Base-by-base conservation (phyloP, 306 rosid genomes). In the Vigna trinervia region DNA sequence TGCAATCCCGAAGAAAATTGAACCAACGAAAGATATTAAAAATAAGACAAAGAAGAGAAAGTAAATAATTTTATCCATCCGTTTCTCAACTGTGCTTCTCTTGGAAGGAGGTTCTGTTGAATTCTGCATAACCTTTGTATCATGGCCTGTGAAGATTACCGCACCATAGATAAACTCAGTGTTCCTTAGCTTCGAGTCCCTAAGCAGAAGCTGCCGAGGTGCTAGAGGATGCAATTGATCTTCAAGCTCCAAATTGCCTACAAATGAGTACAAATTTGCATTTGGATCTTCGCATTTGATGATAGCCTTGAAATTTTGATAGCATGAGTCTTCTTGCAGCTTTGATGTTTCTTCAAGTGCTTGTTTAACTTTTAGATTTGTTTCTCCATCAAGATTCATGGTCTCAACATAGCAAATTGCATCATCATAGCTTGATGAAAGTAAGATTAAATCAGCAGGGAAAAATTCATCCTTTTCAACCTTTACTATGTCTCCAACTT, bases 201-300 rank as follows among this genome's bases (percentile, higher is more conserved):
- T 81, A 17, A 94, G 97, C 15, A 94, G 91, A 74, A 94, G 89
- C 80, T 94, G 98, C 84, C 88, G 98, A 62, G 96, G 93, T 12
- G 92, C 50, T 61, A 94, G 98, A 76, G 98, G 91, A 66, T 76
- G 47, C 7, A 80, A 85, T 69, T 92, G 92, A 38, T 84, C 91
- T 69, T 85, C 92, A 46, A 89, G 62, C 53, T 83, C 86, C 75
- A 94, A 34, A 73, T 70, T 87, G 3, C 98, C 98, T 1, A 94
- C 86, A 12, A 92, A 94, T 4, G 97, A 66, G 74, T 94, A 92
- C 83, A 94, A 85, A 82, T 87, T 89, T 62, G 98, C 96, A 86
- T 94, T 94, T 47, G 97, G 97, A 39, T 94, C 98, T 85, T 94
- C 98, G 79, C 97, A 94, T 80, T 88, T 89, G 78, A 94, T 92